Base-by-base conservation (phyloP, 1,284 basidiomycete species). In the Porodaedalea pini region DNA sequence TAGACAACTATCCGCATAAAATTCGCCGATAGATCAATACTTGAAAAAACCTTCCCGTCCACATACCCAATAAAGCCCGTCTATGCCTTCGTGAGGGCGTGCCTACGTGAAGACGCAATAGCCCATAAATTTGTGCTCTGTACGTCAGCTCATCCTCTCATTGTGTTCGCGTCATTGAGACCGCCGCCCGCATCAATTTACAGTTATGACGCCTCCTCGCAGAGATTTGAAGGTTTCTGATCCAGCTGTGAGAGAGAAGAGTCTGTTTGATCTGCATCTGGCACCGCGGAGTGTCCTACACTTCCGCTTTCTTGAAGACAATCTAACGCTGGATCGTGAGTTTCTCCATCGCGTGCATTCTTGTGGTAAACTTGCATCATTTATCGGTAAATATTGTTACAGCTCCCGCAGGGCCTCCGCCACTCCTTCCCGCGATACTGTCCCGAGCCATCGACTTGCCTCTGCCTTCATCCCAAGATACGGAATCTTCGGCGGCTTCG, bases 201-300 rank as follows among this genome's bases (percentile, higher is more conserved):
- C 61, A 91, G 90, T 90, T 70, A 89, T 92, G 61, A 75, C 79
- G 1, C 92, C 91, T 10, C 92, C 92, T 0, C 85, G 83, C 64
- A 82, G 85, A 32, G 93, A 96, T 58, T 78, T 92, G 63, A 88
- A 83, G 61, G 86, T 90, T 13, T 88, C 84, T 3, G 91, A 94
- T 66, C 79, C 81, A 5, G 74, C 77, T 51, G 81, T 90, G 25
- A 82, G 81, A 62, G 82, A 88, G 62, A 77, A 86, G 56, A 80
- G 78, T 7, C 75, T 95, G 1, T 72, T 76, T 0, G 81, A 92
- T 52, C 77, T 95, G 7, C 81, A 89, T 19, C 75, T 95, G 31
- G 83, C 90, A 0, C 92, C 93, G 0, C 86, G 88, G 1, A 90
- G 91, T 2, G 73, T 94, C 13, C 78, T 95, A 3, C 73, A 87